Evolutionary conservation across 1,139 yeast genomes (phyloP), one percentile per base, ranked within the genome.

Genomic region (Taphrina confusa): DNA sequence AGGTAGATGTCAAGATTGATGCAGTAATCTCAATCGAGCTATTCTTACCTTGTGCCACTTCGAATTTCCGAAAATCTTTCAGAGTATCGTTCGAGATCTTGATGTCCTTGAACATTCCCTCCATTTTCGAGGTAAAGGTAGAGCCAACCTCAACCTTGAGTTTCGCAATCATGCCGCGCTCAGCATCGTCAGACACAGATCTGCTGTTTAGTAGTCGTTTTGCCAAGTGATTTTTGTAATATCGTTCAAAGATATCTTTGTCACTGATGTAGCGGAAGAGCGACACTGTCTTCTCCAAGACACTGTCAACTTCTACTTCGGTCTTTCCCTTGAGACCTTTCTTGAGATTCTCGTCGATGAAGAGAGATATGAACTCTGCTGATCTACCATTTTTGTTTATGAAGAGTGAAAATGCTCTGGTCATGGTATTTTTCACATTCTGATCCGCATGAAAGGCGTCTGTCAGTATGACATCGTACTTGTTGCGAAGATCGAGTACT

Each of bases 201-300:
- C 75, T 72, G 5, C 67, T 62, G 60, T 70, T 71, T 61, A 87
- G 83, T 60, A 92, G 36, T 39, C 98, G 76, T 70, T 88, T 89
- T 0, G 97, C 97, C 65, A 92, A 78, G 73, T 89, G 96, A 60
- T 85, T 87, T 66, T 91, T 91, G 72, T 89, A 92, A 65, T 86
- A 84, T 33, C 82, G 83, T 71, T 89, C 96, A 73, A 92, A 92
- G 37, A 88, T 76, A 72, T 92, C 97, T 69, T 89, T 91, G 67
- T 92, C 97, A 59, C 82, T 78, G 42, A 92, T 78, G 66, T 82
- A 84, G 61, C 85, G 76, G 68, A 90, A 83, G 46, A 92, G 77
- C 5, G 67, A 60, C 22, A 72, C 62, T 0, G 67, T 66, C 37
- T 64, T 50, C 28, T 61, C 61, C 16, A 68, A 65, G 9, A 66